Base-by-base conservation (phyloP, 2,329 filamentous ascomycete species). In the Orbilia ellipsospora region DNA sequence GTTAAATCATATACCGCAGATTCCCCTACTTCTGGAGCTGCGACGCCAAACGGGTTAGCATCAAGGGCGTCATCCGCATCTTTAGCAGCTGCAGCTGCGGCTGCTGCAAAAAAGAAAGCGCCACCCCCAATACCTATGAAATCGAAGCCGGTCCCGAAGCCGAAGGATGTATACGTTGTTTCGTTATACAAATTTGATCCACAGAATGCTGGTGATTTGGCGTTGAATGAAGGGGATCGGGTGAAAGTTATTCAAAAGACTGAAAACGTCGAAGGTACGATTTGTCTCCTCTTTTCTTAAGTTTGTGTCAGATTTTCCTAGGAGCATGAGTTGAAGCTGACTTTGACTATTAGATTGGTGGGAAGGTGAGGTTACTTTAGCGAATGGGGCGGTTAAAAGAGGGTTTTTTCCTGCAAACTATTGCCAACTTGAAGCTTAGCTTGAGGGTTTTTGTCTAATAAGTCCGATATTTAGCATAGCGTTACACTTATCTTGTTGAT, bases 401-500 rank as follows among this genome's bases (percentile, higher is more conserved):
- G 73, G 73, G 4, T 70, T 57, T 45, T 77, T 77, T 18, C 73
- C 73, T 3, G 73, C 73, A 5, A 77, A 77, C 42, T 77, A 72
- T 51, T 77, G 73, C 31, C 66, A 77, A 44, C 28, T 60, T 28
- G 66, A 77, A 36, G 23, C 20, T 28, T 62, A 62, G 42, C 5
- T 48, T 48, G 44, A 48, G 40, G 5, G 10, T 36, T 10, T 7
- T 36, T 36, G 31, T 36, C 6, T 36, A 7, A 36, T 36, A 4
- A 36, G 8, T 36, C 31, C 31, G 31, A 36, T 10, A 2, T 36
- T 36, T 36, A 36, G 31, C 31, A 36, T 36, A 10, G 31, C 31
- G 31, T 36, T 36, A 36, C 10, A 6, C 8, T 36, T 7, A 4
- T 36, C 31, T 36, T 36, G 31, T 36, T 36, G 5, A 36, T 36